Base-by-base conservation (phyloP, 169 alveolate species). In the Amoebophrya sp. region DNA sequence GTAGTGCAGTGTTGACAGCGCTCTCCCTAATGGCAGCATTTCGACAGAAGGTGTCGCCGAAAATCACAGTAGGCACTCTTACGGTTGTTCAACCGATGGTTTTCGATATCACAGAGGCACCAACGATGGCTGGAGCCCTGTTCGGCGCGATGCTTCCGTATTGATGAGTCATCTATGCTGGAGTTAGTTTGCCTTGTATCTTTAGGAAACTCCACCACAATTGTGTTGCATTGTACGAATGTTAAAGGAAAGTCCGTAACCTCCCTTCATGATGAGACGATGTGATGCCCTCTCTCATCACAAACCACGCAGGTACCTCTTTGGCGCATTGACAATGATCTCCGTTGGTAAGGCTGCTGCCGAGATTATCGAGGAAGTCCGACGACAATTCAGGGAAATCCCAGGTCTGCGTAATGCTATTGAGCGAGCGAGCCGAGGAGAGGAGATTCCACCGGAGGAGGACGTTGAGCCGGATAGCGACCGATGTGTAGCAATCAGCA, bases 81-180 rank as follows among this genome's bases (percentile, higher is more conserved):
- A n/a, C n/a, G n/a, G n/a, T n/a, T n/a, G n/a, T n/a, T n/a, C n/a
- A n/a, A n/a, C n/a, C n/a, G 89, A 94, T 95, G 47, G 92, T 95
- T 65, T 94, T 95, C 41, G 92, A 95, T 41, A 41, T 90, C 41
- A 53, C 36, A 39, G 92, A 90, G 14, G 76, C 92, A 29, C 29
- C 78, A 41, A 41, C 78, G 36, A 41, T 90, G 83, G 94, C 96
- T 12, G 95, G 95, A 12, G 91, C 94, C 41, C 92, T 95, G 34
- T 92, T 95, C 54, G 98, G 98, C 76, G 96, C 97, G 78, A 96
- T 96, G 97, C 94, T 96, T 89, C 97, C 97, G 33, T 96, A n/a
- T n/a, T n/a, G n/a, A n/a, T n/a, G n/a, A n/a, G n/a, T n/a, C n/a
- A n/a, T n/a, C n/a, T n/a, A n/a, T n/a, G n/a, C n/a, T n/a, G n/a